Percentiles rank a stretch among this genome's conserved stretches.
These are phyloP conservation scores for Ophiostoma perfectum DNA, from an alignment of 2,329 filamentous ascomycete species.

Conservation along the genomic window DNA sequence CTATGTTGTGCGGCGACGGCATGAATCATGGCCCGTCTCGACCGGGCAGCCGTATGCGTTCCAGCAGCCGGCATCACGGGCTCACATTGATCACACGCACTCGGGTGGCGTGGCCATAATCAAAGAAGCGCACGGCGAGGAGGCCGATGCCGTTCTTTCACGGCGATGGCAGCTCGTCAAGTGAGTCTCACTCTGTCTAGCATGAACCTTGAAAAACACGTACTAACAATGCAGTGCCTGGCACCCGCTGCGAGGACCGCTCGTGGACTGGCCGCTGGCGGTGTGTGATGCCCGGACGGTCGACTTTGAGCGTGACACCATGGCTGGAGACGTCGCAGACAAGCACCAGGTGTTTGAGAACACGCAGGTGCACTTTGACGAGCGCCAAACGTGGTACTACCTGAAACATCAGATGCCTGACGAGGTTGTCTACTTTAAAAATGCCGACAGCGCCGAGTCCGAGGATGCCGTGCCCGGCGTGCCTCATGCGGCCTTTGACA, in stretches of 20 bases:
- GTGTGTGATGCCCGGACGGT: constrained; percentile 27
- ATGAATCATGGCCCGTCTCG: constrained; percentile 24
- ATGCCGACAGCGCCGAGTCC: constrained; percentile 23
- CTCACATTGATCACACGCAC: constrained; percentile 31
- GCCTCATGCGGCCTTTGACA: constrained; percentile 24
- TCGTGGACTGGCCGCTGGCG: constrained; percentile 28
- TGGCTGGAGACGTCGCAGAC: constrained; percentile 28
- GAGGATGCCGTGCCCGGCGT: constrained; percentile 22
- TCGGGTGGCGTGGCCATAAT: constrained; percentile 47
- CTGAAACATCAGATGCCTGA: constrained; percentile 25
- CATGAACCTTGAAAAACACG: background rate
- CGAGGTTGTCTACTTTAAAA: constrained; percentile 28
- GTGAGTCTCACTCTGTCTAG: background rate
- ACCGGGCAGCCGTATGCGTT: constrained; percentile 23
- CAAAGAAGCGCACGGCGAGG: constrained; percentile 41
- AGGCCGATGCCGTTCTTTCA: background rate
- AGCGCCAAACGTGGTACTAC: constrained; percentile 27
- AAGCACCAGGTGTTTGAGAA: constrained; percentile 27
- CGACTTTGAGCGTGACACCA: constrained; percentile 27
- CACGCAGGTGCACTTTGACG: constrained; percentile 27
- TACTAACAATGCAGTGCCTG: constrained; percentile 24
- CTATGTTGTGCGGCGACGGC: constrained; percentile 26
- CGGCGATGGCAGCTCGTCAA: background rate
- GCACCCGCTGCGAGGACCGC: constrained; percentile 27
- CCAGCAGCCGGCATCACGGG: constrained; percentile 26